Percentiles rank a stretch among this genome's conserved stretches.
Evolutionary conservation across 108 stramenopile species (phyloP).

Genomic region (Cyclostephanos tholiformis): DNA sequence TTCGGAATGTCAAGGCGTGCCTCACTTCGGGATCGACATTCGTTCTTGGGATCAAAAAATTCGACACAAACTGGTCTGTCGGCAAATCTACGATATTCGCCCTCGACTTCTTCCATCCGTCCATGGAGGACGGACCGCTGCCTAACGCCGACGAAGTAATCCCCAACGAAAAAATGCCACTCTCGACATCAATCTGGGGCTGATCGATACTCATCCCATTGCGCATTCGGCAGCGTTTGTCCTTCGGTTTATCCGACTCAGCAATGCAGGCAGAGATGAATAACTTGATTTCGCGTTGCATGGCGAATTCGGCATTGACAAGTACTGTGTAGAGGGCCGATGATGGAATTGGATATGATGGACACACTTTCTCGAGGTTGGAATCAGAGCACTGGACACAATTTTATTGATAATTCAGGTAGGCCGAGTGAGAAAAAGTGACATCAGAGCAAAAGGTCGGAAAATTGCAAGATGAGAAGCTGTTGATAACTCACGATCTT

Average conservation of each 20-base stretch:
- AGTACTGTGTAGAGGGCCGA: constrained; percentile 65
- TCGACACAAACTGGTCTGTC: constrained; percentile 65
- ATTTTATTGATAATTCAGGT: not conserved
- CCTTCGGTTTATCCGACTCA: constrained; percentile 50
- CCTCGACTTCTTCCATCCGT: constrained; percentile 32
- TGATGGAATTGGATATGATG: constrained; percentile 50
- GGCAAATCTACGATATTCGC: constrained; percentile 66
- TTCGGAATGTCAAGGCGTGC: constrained; percentile 80
- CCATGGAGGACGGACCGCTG: constrained; percentile 11
- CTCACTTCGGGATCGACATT: constrained; percentile 74
- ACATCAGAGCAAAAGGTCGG: not conserved
- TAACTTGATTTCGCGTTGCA: constrained; percentile 78
- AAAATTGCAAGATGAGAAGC: not conserved
- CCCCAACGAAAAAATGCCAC: constrained; percentile 74
- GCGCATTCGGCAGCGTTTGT: constrained; percentile 29
- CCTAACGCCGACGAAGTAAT: constrained; percentile 37
- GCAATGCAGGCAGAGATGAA: constrained; percentile 78
- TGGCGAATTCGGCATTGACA: constrained; percentile 57
- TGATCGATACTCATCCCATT: constrained; percentile 47
- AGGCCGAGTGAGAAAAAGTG: not conserved
- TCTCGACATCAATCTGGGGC: constrained; percentile 48
- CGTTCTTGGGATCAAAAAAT: constrained; percentile 75
- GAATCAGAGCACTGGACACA: constrained; percentile 47
- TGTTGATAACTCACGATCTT: constrained; percentile 67
- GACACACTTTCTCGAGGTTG: constrained; percentile 32